Base-by-base conservation (phyloP, 2,329 filamentous ascomycete genomes). In the Ophiostoma pallidulum region DNA sequence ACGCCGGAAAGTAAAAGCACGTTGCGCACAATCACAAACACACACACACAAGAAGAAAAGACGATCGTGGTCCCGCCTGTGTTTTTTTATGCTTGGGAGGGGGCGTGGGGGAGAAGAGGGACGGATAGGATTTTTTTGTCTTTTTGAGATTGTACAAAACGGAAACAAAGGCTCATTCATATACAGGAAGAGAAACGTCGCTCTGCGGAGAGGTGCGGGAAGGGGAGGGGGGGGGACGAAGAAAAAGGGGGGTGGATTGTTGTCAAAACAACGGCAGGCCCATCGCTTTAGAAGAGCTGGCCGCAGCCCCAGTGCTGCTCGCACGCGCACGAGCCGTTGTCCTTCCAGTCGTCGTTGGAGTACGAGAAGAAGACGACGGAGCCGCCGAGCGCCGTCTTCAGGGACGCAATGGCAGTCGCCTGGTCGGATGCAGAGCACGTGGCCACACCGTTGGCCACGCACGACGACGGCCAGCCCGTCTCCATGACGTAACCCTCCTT, bases 281-380 rank as follows among this genome's bases (percentile, higher is more conserved):
- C 29, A 59, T 59, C 63, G 53, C 19, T 14, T 38, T 47, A 51
- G 47, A 59, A 77, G 60, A 74, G 67, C 49, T 68, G 60, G 50
- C 69, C 67, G 62, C 78, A 81, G 54, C 89, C 87, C 78, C 87
- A 96, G 74, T 74, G 73, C 69, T 82, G 79, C 81, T 96, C 90
- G 59, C 89, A 87, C 52, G 68, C 68, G 66, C 80, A 86, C 29
- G 67, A 64, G 56, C 83, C 84, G 26, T 76, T 67, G 35, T 68
- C 59, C 81, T 96, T 96, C 90, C 90, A 97, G 57, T 66, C 54
- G 64, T 96, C 90, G 60, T 94, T 72, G 59, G 77, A 72, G 69
- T 75, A 88, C 57, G 81, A 86, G 79, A 96, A 94, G 71, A 94
- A 82, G 64, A 87, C 80, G 37, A 80, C 77, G 67, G 81, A 76